A percentile compares a stretch with the other conserved stretches of the same genome.
These are phyloP conservation scores for Penicillium cosmopolitanum DNA, from an alignment of 495 filamentous ascomycete genomes.

Conservation along the genomic window DNA sequence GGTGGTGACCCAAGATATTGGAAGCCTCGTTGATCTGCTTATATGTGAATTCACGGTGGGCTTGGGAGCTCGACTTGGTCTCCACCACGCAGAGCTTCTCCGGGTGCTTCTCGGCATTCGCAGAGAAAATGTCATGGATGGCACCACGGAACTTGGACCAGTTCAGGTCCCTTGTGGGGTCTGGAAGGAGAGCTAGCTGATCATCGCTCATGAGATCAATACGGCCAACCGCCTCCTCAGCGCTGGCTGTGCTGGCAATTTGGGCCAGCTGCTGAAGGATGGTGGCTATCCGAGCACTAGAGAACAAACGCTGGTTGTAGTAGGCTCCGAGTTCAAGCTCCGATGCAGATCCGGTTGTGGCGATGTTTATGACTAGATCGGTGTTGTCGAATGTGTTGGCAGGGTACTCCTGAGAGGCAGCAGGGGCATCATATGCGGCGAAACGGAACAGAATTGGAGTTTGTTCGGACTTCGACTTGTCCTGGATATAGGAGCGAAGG, in stretches of 20 bases:
- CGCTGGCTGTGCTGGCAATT: slow-evolving; percentile 49
- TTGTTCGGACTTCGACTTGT: slow-evolving; percentile 46
- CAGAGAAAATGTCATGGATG: slow-evolving; percentile 77
- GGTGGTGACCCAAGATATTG: slow-evolving; percentile 77
- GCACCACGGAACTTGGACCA: slow-evolving; percentile 82
- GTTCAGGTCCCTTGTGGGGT: slow-evolving; percentile 76
- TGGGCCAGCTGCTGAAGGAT: slow-evolving; percentile 50
- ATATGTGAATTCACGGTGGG: slow-evolving; percentile 79
- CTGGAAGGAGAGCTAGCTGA: slow-evolving; percentile 58
- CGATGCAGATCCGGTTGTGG: slow-evolving; percentile 28
- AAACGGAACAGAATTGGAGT: slow-evolving; percentile 51
- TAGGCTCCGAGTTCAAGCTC: slow-evolving; percentile 48
- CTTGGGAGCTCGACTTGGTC: slow-evolving; percentile 64
- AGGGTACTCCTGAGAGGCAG: slow-evolving; percentile 50
- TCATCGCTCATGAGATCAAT: slow-evolving; percentile 54
- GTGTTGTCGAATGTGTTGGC: slow-evolving; percentile 50
- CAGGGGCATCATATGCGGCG: slow-evolving; percentile 53
- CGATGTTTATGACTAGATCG: slow-evolving; percentile 52
- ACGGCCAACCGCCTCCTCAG: slow-evolving; percentile 48
- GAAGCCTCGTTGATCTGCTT: slow-evolving; percentile 84
- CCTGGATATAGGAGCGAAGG: slow-evolving; percentile 49
- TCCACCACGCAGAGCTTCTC: slow-evolving; percentile 82
- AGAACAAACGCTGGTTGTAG: slow-evolving; percentile 57
- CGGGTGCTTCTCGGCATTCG: slow-evolving; percentile 74
- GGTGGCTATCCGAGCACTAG: slow-evolving; percentile 47